These are phyloP conservation scores for Choanephora cucurbitarum DNA, from an alignment of 371 early-diverging fungal species.

Conservation along the genomic window DNA sequence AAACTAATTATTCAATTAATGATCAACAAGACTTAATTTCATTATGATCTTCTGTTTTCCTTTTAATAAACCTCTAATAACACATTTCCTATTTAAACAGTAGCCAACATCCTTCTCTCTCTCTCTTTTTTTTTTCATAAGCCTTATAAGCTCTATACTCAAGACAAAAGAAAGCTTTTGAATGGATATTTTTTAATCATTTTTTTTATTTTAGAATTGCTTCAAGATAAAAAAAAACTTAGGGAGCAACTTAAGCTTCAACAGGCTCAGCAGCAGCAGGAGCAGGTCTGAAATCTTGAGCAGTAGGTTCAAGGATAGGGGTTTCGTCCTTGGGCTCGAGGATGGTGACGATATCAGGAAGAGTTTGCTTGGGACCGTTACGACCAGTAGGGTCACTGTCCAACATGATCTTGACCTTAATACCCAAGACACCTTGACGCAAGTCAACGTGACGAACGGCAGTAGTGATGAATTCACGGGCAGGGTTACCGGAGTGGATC, in stretches of 20 bases:
- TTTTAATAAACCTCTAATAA: no score
- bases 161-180: no score
- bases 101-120: not conserved
- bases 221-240: slow-evolving; percentile 5
- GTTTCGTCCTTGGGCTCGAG: slow-evolving; percentile 90
- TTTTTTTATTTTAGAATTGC: slow-evolving; percentile 5
- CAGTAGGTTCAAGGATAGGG: slow-evolving; percentile 71
- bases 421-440: slow-evolving; percentile 99
- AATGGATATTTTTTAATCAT: no score
- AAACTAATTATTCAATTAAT: no score
- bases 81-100: no score
- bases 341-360: slow-evolving; percentile 98
- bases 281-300: slow-evolving; percentile 71
- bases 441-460: slow-evolving; percentile 98
- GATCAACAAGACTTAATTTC: no score
- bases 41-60: no score
- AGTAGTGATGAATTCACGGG: slow-evolving; percentile 96
- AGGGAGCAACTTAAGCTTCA: slow-evolving; percentile 33
- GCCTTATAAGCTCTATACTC: no score
- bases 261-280: slow-evolving; percentile 51
- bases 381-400: slow-evolving; percentile 97
- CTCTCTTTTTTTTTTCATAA: slow-evolving; percentile 1
- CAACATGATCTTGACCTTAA: slow-evolving; percentile 99
- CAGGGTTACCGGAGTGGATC: slow-evolving; percentile 99
- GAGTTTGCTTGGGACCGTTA: slow-evolving; percentile 93